These are phyloP conservation scores for Ramaria sp. DNA, from an alignment of 768 basidiomycete genomes.

Conservation along the genomic window DNA sequence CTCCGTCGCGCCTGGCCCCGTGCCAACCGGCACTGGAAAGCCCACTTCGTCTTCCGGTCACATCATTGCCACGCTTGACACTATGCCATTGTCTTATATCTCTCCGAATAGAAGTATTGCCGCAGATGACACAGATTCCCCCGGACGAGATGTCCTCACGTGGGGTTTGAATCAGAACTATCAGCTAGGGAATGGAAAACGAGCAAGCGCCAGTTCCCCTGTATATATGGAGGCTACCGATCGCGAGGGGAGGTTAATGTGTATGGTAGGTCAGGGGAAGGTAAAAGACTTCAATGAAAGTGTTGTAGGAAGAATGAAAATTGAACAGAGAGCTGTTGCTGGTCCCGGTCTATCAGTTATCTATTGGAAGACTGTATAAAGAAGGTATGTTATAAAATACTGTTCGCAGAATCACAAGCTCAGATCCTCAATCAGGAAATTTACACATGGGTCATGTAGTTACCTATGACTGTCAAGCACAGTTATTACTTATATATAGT, in stretches of 20 bases:
- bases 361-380: slow-evolving; percentile 45
- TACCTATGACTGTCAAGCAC: no score
- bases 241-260: slow-evolving; percentile 44
- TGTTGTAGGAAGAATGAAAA: slow-evolving; percentile 47
- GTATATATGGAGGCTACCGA: slow-evolving; percentile 34
- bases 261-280: slow-evolving; percentile 37
- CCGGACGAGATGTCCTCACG: slow-evolving; percentile 51
- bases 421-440: no score
- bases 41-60: slow-evolving; percentile 43
- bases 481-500: no score
- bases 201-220: slow-evolving; percentile 46
- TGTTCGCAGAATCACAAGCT: no score
- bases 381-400: no score
- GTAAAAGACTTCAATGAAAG: slow-evolving; percentile 51
- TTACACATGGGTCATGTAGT: no score
- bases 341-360: slow-evolving; percentile 56
- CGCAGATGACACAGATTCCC: neutral
- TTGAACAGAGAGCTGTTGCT: slow-evolving; percentile 53
- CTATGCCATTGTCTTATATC: slow-evolving; percentile 34
- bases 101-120: slow-evolving; percentile 23
- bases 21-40: neutral
- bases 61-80: slow-evolving; percentile 63
- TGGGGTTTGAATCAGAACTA: slow-evolving; percentile 70
- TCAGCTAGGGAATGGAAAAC: slow-evolving; percentile 69
- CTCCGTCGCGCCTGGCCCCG: slow-evolving; percentile 41